Conservation (phyloP, 106 monocot species). For the Apostasia shenzhenica region DNA sequence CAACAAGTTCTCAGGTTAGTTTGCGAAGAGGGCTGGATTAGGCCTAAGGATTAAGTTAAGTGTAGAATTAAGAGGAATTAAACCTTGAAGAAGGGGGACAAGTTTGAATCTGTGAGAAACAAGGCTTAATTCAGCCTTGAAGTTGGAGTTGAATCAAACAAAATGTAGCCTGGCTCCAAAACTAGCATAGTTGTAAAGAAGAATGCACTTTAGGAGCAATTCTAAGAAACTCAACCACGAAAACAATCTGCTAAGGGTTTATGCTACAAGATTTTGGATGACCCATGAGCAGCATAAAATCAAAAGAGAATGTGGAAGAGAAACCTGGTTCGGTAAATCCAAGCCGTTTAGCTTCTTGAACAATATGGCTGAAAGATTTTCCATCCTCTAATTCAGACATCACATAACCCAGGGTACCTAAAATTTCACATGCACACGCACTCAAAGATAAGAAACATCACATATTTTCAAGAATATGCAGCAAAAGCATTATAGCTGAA, state of each 20-base stretch:
- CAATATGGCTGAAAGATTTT: slow-evolving; percentile 78
- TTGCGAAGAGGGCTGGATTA: too few relatives aligned
- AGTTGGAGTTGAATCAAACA: too few relatives aligned
- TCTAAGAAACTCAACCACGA: too few relatives aligned
- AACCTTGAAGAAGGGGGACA: too few relatives aligned
- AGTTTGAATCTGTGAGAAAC: too few relatives aligned
- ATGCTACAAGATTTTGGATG: background rate
- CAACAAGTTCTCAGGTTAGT: too few relatives aligned
- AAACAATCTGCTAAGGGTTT: background rate
- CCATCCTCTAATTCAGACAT: slow-evolving; percentile 96
- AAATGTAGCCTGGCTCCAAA: too few relatives aligned
- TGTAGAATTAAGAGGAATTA: too few relatives aligned
- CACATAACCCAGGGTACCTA: slow-evolving; percentile 97
- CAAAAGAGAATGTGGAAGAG: background rate
- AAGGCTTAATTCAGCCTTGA: too few relatives aligned
- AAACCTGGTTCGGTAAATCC: slow-evolving; percentile 97
- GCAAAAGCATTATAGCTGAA: background rate
- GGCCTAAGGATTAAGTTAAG: too few relatives aligned
- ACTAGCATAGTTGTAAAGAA: too few relatives aligned
- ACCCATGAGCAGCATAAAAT: background rate
- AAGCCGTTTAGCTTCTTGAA: slow-evolving; percentile 73
- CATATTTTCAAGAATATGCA: background rate
- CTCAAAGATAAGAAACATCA: slow-evolving; percentile 5
- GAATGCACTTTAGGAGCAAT: too few relatives aligned
- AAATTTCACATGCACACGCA: background rate